Evolutionary conservation across 179 eudicot genomes (phyloP), one percentile per base, ranked within the genome.

Genomic region (Drosera spatulata): DNA sequence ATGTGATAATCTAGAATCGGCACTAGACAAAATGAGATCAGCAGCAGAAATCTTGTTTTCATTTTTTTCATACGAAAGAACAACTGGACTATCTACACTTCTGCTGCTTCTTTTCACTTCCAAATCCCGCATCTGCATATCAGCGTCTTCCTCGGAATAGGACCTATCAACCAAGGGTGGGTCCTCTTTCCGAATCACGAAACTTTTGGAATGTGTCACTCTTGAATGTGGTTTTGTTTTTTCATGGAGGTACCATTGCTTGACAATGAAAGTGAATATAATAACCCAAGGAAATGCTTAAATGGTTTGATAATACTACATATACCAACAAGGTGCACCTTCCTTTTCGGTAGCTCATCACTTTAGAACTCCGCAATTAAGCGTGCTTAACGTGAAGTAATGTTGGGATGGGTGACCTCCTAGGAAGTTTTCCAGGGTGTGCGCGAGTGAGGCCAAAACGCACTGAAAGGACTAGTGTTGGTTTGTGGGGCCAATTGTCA

Each of bases 41-140:
- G 14, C 41, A 50, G 63, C 61, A 62, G 80, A 60, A 60, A 56
- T 61, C 44, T 51, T n/a, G 59, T 60, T 53, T 63, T 74, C 85
- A 4, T 63, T 59, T 73, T 94, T 96, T 60, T 87, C 97, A 71
- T 89, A 97, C 10, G 95, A 85, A 73, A 83, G 80, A 63, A 86
- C 61, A 69, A 85, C 72, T 48, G 79, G 63, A 64, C 58, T 47
- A 48, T 74, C 77, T 53, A 10, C 66, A 42, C 51, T 51, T 54
- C 56, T 78, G 67, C 58, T 63, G 50, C 58, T 56, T 42, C 53
- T 54, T 43, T 63, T 42, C 47, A 57, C 56, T 59, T 60, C 66
- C 48, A 73, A 52, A 47, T 73, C 79, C 71, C 68, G 70, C 72
- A 68, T 64, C 68, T 65, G 77, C 57, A 74, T 66, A 61, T 75